Evolutionary conservation across 306 rosid genomes (phyloP), one percentile per base, ranked within the genome.

Genomic region (Sphenostylis stenocarpa): DNA sequence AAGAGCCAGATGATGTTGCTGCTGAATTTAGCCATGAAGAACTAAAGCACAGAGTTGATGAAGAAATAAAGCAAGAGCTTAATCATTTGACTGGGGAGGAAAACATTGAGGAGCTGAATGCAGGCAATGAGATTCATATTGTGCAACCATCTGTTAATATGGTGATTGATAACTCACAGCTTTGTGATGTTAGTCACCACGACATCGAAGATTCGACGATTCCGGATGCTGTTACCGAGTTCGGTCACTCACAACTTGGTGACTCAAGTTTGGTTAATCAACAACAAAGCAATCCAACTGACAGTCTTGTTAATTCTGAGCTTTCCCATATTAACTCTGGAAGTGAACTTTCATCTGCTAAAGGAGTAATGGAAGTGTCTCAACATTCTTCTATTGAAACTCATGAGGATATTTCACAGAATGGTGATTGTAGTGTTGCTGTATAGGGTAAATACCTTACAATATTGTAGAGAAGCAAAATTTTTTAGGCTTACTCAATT

Each of bases 341-440:
- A 72, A 87, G 71, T 62, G 88, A 86, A 79, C 81, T 47, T 58
- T 64, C 73, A 17, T 55, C 87, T 20, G 80, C 83, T 62, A 75
- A 78, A 77, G 83, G 78, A 67, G 80, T 77, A 70, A 82, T 77
- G 67, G 92, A 88, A 64, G 87, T 72, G 80, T 65, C 86, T 82
- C 87, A 86, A 28, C 88, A 88, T 47, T 79, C 93, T 77, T 82
- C 94, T 61, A 80, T 87, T 77, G 92, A 85, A 81, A 73, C 83
- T 80, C 76, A 81, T 64, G 89, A 85, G 77, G 95, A 89, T 79
- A 86, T 90, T 66, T 81, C 88, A 33, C 89, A 86, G 73, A 87
- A 86, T 72, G 91, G 90, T 76, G 89, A 86, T 79, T 84, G 89
- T 88, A 76, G 88, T 85, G 84, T 92, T 77, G 85, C 87, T 86